Evolutionary conservation across 2,329 filamentous ascomycete genomes (phyloP), one percentile per base, ranked within the genome.

Genomic region (Bipolaris cookei): DNA sequence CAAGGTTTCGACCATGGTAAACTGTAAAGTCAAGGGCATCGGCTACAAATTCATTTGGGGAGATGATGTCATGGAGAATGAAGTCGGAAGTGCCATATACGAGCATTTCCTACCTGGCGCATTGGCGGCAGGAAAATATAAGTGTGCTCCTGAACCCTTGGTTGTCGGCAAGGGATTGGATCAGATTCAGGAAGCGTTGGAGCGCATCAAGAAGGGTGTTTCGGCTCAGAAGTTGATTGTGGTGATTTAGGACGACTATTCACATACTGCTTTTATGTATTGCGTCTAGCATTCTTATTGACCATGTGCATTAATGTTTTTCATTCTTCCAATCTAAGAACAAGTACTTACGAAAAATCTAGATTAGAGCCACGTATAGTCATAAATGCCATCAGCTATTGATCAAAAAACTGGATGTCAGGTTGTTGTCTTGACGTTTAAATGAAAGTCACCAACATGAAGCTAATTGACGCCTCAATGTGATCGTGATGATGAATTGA

Each of bases 81-180:
- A 39, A 23, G 50, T 53, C 6, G 50, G 42, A 10, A 16, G 37
- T 21, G 50, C 50, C 21, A 35, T 53, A n/a, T 53, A 53, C n/a
- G 42, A 43, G 4, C 41, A 47, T 7, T 67, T 54, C 30, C 23
- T 67, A n/a, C 58, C 62, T 23, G 52, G 51, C 3, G 64, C 62
- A 10, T 41, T 68, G 10, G 57, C 56, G 11, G 42, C 48, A 34
- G 64, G 11, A 10, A 43, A 10, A 16, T 66, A 51, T 25, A 42
- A 38, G n/a, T 49, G 47, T 10, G 58, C 56, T 18, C 65, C 65
- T 2, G 59, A 61, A 18, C 61, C 64, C 0, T 18, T 57, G 11
- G 63, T 71, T 2, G 57, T 67, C 11, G 57, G 56, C 6, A 55
- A 54, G 16, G 68, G 65, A 3, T 47, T 69, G 28, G 65, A 66